Evolutionary conservation across 805 yeast genomes (phyloP).

Genomic region (Ogataea henricii): DNA sequence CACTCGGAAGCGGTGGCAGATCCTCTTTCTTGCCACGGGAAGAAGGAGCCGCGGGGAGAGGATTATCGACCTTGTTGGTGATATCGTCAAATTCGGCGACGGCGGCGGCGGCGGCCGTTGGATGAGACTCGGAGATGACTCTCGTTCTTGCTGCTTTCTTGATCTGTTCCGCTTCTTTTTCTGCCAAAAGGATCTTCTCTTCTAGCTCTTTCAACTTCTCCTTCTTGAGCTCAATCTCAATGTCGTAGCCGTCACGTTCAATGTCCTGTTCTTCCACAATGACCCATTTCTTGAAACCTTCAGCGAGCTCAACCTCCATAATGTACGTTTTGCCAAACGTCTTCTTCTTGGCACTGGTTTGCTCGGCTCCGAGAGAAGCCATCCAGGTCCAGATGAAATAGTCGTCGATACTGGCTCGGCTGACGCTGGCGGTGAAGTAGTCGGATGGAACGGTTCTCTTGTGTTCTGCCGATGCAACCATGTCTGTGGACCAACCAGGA

Average conservation of each 20-base stretch:
- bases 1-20: conserved; percentile 5
- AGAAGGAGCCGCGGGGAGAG: conserved; percentile 15
- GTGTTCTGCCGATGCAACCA: conserved; percentile 29
- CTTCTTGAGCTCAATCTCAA: conserved; percentile 37
- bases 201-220: conserved; percentile 35
- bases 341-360: conserved; percentile 61
- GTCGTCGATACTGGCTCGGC: conserved; percentile 76
- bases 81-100: conserved; percentile 15
- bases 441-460: conserved; percentile 25
- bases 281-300: conserved; percentile 75
- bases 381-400: conserved; percentile 93
- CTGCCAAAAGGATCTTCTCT: conserved; percentile 30
- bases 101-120: no score
- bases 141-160: conserved; percentile 18
- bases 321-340: conserved; percentile 81
- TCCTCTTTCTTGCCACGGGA: conserved; percentile 4
- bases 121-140: conserved; percentile 13
- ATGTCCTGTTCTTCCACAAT: conserved; percentile 69
- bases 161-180: conserved; percentile 28
- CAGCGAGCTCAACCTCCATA: conserved; percentile 77
- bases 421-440: conserved; percentile 47
- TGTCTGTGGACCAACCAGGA: conserved; percentile 40
- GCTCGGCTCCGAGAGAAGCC: conserved; percentile 73
- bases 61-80: conserved; percentile 18
- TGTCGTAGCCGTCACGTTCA: conserved; percentile 36